Percentiles rank a stretch among this genome's conserved stretches.
Evolutionary conservation across 495 filamentous ascomycete genomes (phyloP).

Genomic region (Penicillium paradoxum): DNA sequence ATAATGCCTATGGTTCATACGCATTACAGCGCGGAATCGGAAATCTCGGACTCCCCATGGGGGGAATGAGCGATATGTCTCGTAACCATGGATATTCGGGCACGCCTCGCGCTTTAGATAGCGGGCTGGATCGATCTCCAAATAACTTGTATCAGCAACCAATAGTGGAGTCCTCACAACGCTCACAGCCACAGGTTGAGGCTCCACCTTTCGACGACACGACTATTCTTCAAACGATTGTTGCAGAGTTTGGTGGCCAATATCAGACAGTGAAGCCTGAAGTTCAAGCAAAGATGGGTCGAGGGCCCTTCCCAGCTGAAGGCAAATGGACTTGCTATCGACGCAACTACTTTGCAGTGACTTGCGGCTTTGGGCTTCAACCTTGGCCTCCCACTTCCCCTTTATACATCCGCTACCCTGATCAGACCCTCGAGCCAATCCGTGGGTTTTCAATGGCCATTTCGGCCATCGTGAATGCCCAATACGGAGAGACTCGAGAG

Average conservation of each 20-base stretch:
- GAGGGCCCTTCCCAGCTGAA: slow-evolving; percentile 85
- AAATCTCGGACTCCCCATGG: slow-evolving; percentile 26
- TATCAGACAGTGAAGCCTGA: slow-evolving; percentile 61
- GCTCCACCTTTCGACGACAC: slow-evolving; percentile 57
- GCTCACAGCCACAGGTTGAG: slow-evolving; percentile 29
- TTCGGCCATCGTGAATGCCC: slow-evolving; percentile 75
- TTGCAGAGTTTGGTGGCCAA: slow-evolving; percentile 40
- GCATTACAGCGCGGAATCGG: slow-evolving; percentile 25
- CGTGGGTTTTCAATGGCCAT: slow-evolving; percentile 76
- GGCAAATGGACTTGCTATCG: slow-evolving; percentile 94
- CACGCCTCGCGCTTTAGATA: slow-evolving; percentile 34
- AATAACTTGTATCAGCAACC: slow-evolving; percentile 29
- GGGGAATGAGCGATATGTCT: slow-evolving; percentile 33
- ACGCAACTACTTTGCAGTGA: slow-evolving; percentile 89
- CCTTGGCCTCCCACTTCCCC: slow-evolving; percentile 44
- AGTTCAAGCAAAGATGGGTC: slow-evolving; percentile 82
- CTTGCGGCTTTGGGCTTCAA: slow-evolving; percentile 71
- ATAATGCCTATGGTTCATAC: slow-evolving; percentile 35
- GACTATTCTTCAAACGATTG: slow-evolving; percentile 51
- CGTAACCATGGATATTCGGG: slow-evolving; percentile 31
- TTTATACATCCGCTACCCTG: slow-evolving; percentile 37
- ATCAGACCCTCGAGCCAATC: slow-evolving; percentile 55
- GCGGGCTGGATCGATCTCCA: slow-evolving; percentile 31
- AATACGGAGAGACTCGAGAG: slow-evolving; percentile 73
- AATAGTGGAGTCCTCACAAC: slow-evolving; percentile 31